A percentile compares a stretch with the other conserved stretches of the same genome.
Conservation (phyloP, 2,329 filamentous ascomycete genomes). For the Exophiala sp. region DNA sequence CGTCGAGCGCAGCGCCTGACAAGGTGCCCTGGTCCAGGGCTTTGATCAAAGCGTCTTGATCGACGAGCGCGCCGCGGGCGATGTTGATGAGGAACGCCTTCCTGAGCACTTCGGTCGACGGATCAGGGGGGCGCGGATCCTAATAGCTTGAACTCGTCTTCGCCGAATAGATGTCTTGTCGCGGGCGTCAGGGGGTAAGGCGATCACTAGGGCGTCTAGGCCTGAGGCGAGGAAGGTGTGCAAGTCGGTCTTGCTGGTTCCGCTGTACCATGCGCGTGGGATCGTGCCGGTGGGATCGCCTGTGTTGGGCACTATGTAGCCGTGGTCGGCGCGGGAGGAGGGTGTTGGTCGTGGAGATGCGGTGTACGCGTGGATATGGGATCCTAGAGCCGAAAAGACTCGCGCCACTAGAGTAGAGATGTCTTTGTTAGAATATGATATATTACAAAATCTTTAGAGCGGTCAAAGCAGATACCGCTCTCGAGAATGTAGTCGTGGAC, state of each 20-base stretch:
- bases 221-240: constrained; percentile 51
- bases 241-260: constrained; percentile 47
- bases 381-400: constrained; percentile 60
- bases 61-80: constrained; percentile 58
- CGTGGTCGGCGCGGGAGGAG: constrained; percentile 56
- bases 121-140: neutral
- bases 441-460: too few species aligned
- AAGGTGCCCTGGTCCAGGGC: constrained; percentile 53
- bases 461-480: too few species aligned
- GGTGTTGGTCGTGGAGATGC: constrained; percentile 62
- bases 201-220: constrained; percentile 53
- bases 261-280: constrained; percentile 53
- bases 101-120: neutral
- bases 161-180: constrained; percentile 52
- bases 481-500: too few species aligned
- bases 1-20: constrained; percentile 66
- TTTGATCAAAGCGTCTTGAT: constrained; percentile 56
- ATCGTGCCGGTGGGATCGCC: constrained; percentile 53
- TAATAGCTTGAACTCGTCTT: constrained; percentile 51
- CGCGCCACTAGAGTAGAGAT: constrained; percentile 42
- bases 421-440: too few species aligned
- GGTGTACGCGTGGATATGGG: constrained; percentile 70
- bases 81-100: constrained; percentile 59
- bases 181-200: constrained; percentile 52
- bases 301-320: constrained; percentile 64